Evolutionary conservation across 2,329 filamentous ascomycete species (phyloP).

Genomic region (Dendrostoma leiphaemia): DNA sequence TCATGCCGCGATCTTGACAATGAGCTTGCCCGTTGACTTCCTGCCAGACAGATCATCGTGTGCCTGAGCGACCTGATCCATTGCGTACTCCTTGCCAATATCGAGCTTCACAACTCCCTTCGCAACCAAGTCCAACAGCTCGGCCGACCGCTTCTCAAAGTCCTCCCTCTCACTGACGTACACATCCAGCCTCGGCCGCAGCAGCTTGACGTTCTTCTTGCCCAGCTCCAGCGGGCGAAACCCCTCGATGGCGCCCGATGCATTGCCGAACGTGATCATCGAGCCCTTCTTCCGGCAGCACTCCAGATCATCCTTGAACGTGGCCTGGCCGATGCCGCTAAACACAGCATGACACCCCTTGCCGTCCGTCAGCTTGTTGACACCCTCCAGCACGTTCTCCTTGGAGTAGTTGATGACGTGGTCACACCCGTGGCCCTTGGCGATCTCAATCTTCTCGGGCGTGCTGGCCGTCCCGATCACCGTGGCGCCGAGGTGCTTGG

Average conservation of each 20-base stretch:
- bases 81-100: conserved; percentile 18
- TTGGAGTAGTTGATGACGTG: conserved; percentile 68
- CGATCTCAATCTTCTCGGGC: conserved; percentile 69
- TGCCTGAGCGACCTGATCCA: conserved; percentile 18
- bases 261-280: conserved; percentile 66
- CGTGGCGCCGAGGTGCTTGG: conserved; percentile 70
- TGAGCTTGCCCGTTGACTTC: conserved; percentile 20
- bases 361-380: conserved; percentile 67
- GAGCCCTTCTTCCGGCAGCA: conserved; percentile 50
- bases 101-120: conserved; percentile 19
- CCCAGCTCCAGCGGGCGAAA: conserved; percentile 43
- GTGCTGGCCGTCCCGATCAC: conserved; percentile 79
- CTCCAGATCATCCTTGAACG: conserved; percentile 47
- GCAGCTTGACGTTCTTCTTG: conserved; percentile 64
- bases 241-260: conserved; percentile 59
- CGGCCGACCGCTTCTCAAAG: conserved; percentile 30
- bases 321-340: conserved; percentile 80
- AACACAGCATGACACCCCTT: conserved; percentile 76
- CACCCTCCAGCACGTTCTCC: conserved; percentile 56
- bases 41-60: conserved; percentile 17
- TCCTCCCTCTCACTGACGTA: conserved; percentile 64
- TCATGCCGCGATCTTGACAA: conserved; percentile 17
- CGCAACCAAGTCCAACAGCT: conserved; percentile 19
- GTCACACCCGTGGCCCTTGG: conserved; percentile 68
- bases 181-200: conserved; percentile 60